phyloP scores from a whole-genome alignment of 768 basidiomycete genomes.

The Kwoniella europaea region DNA sequence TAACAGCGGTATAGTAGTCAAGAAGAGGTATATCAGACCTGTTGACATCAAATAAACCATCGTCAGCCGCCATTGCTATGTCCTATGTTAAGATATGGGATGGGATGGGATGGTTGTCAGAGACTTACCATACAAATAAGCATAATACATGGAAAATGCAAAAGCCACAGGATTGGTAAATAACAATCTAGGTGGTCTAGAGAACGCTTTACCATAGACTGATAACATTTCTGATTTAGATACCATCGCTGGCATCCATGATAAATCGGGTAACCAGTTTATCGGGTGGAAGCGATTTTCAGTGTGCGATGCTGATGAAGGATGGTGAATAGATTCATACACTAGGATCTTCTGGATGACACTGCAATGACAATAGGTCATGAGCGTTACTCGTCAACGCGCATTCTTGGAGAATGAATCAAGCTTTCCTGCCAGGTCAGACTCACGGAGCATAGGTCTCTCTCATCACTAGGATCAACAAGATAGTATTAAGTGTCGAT shows the following conservation, averaged over 20 bases:
- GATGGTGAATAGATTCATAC: slow-evolving; percentile 34
- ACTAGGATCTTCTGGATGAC: slow-evolving; percentile 46
- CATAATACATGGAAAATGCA: slow-evolving; percentile 49
- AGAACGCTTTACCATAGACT: slow-evolving; percentile 45
- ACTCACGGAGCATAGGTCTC: slow-evolving; percentile 55
- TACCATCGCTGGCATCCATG: slow-evolving; percentile 53
- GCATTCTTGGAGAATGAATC: neutral
- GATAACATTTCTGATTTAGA: slow-evolving; percentile 35
- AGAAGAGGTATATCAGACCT: slow-evolving; percentile 52
- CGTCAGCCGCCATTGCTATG: neutral
- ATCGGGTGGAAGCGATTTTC: neutral
- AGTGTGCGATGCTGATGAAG: neutral
- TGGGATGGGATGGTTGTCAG: neutral
- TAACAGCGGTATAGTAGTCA: slow-evolving; percentile 46
- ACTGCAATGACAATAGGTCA: slow-evolving; percentile 9
- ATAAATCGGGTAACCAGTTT: slow-evolving; percentile 31
- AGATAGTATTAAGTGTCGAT: slow-evolving; percentile 29
- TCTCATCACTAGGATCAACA: slow-evolving; percentile 36
- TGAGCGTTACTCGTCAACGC: neutral
- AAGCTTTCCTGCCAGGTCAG: neutral
- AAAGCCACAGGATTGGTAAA: slow-evolving; percentile 51
- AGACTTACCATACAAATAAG: slow-evolving; percentile 51
- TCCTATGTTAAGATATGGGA: neutral
- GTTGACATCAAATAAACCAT: too few relatives aligned
- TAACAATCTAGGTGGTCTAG: slow-evolving; percentile 47